Evolutionary conservation across 106 monocot genomes (phyloP).

Genomic region (Phalaenopsis equestris): DNA sequence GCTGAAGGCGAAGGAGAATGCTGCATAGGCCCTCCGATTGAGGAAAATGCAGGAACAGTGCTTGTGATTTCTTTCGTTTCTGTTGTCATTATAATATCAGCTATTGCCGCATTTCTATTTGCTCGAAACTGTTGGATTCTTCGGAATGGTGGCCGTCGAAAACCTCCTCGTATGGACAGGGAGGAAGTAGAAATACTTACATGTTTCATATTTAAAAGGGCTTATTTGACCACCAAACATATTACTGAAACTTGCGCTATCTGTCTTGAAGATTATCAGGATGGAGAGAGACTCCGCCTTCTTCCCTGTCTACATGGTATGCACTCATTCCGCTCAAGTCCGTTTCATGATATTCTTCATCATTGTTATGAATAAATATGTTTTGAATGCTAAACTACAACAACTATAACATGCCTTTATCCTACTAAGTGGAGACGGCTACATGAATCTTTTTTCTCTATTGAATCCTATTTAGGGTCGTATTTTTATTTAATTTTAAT

Average conservation of each 20-base stretch:
- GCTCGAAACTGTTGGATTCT: conserved; percentile 72
- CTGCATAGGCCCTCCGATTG: conserved; percentile 64
- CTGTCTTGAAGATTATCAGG: conserved; percentile 86
- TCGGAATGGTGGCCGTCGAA: conserved; percentile 23
- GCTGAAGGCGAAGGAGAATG: conserved; percentile 51
- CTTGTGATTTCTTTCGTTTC: conserved; percentile 83
- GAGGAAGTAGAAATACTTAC: conserved; percentile 65
- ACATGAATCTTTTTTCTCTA: too few relatives aligned
- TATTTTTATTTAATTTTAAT: too few relatives aligned
- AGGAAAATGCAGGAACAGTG: conserved; percentile 71
- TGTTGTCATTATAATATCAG: conserved; percentile 69
- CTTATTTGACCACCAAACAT: conserved; percentile 30
- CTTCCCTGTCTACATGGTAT: conserved; percentile 90
- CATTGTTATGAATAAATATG: background rate
- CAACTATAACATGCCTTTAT: too few relatives aligned
- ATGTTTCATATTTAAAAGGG: conserved; percentile 46
- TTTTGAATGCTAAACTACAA: background rate
- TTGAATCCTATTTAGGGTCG: too few relatives aligned
- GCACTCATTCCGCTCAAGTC: background rate
- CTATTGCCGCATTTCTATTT: conserved; percentile 60
- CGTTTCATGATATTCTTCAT: background rate
- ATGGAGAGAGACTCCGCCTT: conserved; percentile 70
- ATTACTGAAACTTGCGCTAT: conserved; percentile 67
- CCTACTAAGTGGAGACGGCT: too few relatives aligned
- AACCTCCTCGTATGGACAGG: conserved; percentile 39